Base-by-base conservation (phyloP, 306 rosid genomes). In the Aeschynomene evenia region DNA sequence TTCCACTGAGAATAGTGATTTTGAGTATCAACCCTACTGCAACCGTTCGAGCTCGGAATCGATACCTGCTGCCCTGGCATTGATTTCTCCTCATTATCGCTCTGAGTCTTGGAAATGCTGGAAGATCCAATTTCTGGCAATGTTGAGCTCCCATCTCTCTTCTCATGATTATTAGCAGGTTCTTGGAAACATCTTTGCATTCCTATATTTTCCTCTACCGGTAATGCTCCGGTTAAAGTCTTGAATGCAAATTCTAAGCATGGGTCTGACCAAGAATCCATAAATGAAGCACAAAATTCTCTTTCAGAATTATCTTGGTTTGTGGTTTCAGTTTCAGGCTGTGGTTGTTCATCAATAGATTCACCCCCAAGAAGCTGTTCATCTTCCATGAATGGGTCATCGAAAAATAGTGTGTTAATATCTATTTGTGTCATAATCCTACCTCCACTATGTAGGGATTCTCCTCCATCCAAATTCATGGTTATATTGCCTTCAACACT, bases 171-270 rank as follows among this genome's bases (percentile, higher is more conserved):
- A 63, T 57, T 66, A 2, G 64, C 72, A 1, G 67, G 81, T 58
- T 83, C 88, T 73, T 75, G 80, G 43, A 85, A 79, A 79, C 63
- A 66, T 61, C 82, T 80, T 48, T 77, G 87, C 56, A 50, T 71
- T 52, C 79, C 72, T 52, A 80, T 49, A 79, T 73, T 80, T 69
- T 88, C 91, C 66, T 84, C 88, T 8, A 84, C 68, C 0, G 91
- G 89, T 71, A 80, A 85, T 71, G 78, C 74, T 13, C 96, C 96
- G 4, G 89, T 84, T 22, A 90, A 91, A 53, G 90, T 90, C 83
- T 85, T 87, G 49, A 84, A 85, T 10, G 96, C 88, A 70, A 87
- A 90, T 57, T 90, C 96, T 57, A 87, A 80, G 81, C 95, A 85
- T 12, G 95, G 91, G 34, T 87, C 95, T 36, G 88, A 86, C 91